Base-by-base conservation (phyloP, 371 early-diverging fungal genomes). In the Apophysomyces sp. region DNA sequence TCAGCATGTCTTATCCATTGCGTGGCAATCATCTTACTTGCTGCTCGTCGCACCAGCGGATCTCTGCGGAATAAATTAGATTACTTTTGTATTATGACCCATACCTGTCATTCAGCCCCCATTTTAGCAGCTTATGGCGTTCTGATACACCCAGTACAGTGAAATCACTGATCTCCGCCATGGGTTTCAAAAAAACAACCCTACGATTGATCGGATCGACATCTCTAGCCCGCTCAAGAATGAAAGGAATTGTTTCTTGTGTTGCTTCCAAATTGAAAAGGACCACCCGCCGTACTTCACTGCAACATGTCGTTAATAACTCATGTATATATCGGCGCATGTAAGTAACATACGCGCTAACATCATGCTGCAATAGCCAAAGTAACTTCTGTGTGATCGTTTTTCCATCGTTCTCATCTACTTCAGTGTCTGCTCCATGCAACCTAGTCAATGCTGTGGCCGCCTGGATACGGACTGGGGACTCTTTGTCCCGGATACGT, bases 211-310 rank as follows among this genome's bases (percentile, higher is more conserved):
- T 74, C 7, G 86, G 65, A 58, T 91, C 92, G 4, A 87, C 76
- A 74, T 96, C 96, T 58, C 93, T 76, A 11, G 88, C 86, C 11
- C 95, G 81, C 62, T 90, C 85, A 1, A 94, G 69, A 40, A 95
- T 81, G 44, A 68, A 78, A 0, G 92, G 89, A 9, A 92, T 61
- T 0, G 95, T 90, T 15, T 70, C 59, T 52, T 75, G 68, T 16
- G 72, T 87, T 32, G 84, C 81, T 31, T 86, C 89, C 29, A 94
- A 76, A 62, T 93, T 91, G 65, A 88, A 85, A 28, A 96, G 67
- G 41, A 94, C 89, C 2, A 87, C 86, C 54, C 92, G 87, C 26
- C 97, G 90, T 4, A 96, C 93, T 57, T 96, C 96, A 18, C n/a
- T 53, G 15, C 30, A 12, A 32, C 8, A 29, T 13, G 27, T 31